Percentiles rank a stretch among this genome's conserved stretches.
Evolutionary conservation across 1,284 basidiomycete genomes (phyloP).

Genomic region (Fomitopsis pinicola): DNA sequence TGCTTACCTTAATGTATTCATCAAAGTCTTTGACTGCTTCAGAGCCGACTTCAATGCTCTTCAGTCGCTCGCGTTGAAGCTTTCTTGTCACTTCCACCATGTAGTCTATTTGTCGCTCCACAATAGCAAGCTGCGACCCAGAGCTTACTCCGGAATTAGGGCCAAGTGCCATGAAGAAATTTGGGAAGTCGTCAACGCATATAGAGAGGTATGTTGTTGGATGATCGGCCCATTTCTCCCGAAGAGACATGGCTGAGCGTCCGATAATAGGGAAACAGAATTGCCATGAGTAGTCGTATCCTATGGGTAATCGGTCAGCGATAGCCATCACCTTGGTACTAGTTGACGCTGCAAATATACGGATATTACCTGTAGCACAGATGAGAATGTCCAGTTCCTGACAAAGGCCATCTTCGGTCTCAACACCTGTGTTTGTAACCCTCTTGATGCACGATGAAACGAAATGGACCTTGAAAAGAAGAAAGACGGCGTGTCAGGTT

Average conservation of each 20-base stretch:
- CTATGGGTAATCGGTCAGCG: too few species aligned
- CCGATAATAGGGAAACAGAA: constrained; percentile 51
- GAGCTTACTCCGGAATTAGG: constrained; percentile 52
- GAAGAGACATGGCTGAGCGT: constrained; percentile 41
- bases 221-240: constrained; percentile 46
- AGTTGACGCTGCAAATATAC: too few species aligned
- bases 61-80: constrained; percentile 54
- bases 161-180: constrained; percentile 52
- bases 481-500: neutral
- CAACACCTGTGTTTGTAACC: constrained; percentile 50
- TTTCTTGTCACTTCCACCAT: constrained; percentile 47
- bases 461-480: constrained; percentile 45
- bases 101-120: constrained; percentile 55
- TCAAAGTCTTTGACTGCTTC: constrained; percentile 58
- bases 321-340: too few species aligned
- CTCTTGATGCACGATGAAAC: constrained; percentile 45
- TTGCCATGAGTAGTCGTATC: constrained; percentile 51
- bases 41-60: constrained; percentile 53
- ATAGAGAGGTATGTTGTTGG: constrained; percentile 52
- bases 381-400: constrained; percentile 53
- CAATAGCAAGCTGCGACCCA: constrained; percentile 45
- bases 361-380: constrained; percentile 27
- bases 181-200: constrained; percentile 61
- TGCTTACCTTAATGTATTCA: constrained; percentile 40
- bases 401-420: constrained; percentile 47